phyloP scores from a whole-genome alignment of 345 rosid species.

The Theobroma cacao region DNA sequence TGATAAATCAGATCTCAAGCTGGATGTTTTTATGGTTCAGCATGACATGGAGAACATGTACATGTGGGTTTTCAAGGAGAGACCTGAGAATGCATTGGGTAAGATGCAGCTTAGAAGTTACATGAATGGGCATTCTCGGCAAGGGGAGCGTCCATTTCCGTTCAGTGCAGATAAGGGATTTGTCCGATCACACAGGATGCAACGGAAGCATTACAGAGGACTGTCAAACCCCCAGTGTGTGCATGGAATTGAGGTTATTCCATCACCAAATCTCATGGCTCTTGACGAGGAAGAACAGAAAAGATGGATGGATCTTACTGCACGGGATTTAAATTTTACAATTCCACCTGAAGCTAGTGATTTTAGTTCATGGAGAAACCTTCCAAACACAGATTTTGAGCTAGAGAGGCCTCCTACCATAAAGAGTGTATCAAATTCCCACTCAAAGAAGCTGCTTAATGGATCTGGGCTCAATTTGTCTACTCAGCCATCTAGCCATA shows the following conservation, averaged over 20 bases:
- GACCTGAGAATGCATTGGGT: conserved; percentile 95
- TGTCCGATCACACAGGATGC: conserved; percentile 95
- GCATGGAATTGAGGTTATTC: conserved; percentile 85
- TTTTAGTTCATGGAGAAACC: conserved; percentile 90
- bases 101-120: conserved; percentile 86
- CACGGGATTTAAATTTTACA: conserved; percentile 76
- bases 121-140: conserved; percentile 97
- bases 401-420: conserved; percentile 66
- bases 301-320: conserved; percentile 92
- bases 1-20: conserved; percentile 82
- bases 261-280: conserved; percentile 64
- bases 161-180: conserved; percentile 95
- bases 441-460: conserved; percentile 72
- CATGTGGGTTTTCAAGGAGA: conserved; percentile 98
- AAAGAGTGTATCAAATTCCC: conserved; percentile 50
- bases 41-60: conserved; percentile 99
- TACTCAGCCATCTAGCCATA: conserved; percentile 56
- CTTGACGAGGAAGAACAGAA: conserved; percentile 88
- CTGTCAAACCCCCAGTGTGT: conserved; percentile 94
- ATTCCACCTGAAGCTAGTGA: conserved; percentile 84
- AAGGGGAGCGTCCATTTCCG: conserved; percentile 89
- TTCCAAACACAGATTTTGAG: conserved; percentile 90
- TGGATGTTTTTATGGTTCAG: conserved; percentile 88
- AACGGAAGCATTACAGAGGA: conserved; percentile 95
- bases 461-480: conserved; percentile 87